These are phyloP conservation scores for Cardiosporidium cionae DNA, from an alignment of 169 alveolate species.

Conservation along the genomic window DNA sequence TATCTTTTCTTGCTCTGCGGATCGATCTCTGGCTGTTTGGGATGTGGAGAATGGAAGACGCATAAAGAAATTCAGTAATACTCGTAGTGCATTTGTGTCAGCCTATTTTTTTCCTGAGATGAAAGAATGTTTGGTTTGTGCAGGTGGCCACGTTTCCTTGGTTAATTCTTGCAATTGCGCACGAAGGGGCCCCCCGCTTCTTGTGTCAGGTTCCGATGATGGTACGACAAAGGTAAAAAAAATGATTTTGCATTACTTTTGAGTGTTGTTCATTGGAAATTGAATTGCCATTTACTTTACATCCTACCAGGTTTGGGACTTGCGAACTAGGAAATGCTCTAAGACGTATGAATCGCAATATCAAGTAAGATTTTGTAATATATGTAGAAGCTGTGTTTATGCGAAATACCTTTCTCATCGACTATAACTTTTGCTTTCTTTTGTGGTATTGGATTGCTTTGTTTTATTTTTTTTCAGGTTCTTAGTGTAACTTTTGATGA, in stretches of 20 bases:
- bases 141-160: not conserved
- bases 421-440: no score
- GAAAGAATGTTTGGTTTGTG: not conserved
- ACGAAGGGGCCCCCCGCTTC: constrained; percentile 39
- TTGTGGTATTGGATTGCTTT: no score
- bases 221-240: constrained; percentile 49
- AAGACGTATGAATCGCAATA: constrained; percentile 50
- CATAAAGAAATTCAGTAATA: constrained; percentile 48
- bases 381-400: no score
- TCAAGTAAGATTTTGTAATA: not conserved
- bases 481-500: constrained; percentile 60
- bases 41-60: constrained; percentile 59
- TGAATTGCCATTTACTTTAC: not conserved
- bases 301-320: constrained; percentile 65
- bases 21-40: constrained; percentile 63
- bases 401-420: no score
- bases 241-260: not conserved
- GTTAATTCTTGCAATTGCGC: constrained; percentile 8
- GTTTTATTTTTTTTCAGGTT: constrained; percentile 31
- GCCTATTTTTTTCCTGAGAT: no score
- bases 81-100: no score
- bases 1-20: constrained; percentile 71
- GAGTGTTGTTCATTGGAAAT: not conserved
- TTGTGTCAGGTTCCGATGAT: constrained; percentile 65
- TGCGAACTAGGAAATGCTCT: constrained; percentile 42